Evolutionary conservation across 2,329 filamentous ascomycete genomes (phyloP), one percentile per base, ranked within the genome.

Genomic region (Nemania abortiva): DNA sequence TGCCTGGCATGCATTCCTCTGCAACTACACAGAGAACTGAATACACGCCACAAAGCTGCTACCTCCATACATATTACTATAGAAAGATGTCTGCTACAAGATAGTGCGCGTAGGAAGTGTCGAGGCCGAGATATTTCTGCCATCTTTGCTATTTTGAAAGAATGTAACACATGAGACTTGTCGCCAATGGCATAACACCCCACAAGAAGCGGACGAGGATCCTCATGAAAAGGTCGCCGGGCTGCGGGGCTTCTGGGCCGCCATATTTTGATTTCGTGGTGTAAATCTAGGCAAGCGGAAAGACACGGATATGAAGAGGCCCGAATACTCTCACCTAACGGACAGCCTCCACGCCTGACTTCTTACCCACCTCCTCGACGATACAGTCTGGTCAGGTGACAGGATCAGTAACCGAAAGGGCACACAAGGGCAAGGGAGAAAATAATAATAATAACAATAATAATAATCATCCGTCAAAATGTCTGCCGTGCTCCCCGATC

Each of bases 1-100:
- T 20, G n/a, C 22, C 6, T 54, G 59, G 22, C 1, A 22, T 62
- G 59, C 42, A 27, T 20, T 47, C 37, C 34, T 49, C 27, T 59
- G 2, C 50, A 20, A 20, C 49, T 54, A 31, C 13, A 24, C 27
- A 34, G 50, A 61, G 47, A 50, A 27, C 22, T 6, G 52, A 61
- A 6, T 15, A 53, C 47, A 42, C 15, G 7, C 2, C 59, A 45
- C 15, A 42, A 34, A 22, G 24, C 49, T 45, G 24, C 49, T 45
- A 31, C 37, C 49, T 62, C 50, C 50, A 54, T 1, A 62, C 50
- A 62, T 54, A 45, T 24, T 34, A 62, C 10, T 45, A 45, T 22
- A 29, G 27, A 6, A 34, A 56, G 18, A 18, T 49, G 4, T 4
- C 20, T 15, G 34, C 18, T 42, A 39, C 15, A 42, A 15, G 39